phyloP scores from a whole-genome alignment of 1,284 basidiomycete species.

The Moesziomyces parantarcticus region DNA sequence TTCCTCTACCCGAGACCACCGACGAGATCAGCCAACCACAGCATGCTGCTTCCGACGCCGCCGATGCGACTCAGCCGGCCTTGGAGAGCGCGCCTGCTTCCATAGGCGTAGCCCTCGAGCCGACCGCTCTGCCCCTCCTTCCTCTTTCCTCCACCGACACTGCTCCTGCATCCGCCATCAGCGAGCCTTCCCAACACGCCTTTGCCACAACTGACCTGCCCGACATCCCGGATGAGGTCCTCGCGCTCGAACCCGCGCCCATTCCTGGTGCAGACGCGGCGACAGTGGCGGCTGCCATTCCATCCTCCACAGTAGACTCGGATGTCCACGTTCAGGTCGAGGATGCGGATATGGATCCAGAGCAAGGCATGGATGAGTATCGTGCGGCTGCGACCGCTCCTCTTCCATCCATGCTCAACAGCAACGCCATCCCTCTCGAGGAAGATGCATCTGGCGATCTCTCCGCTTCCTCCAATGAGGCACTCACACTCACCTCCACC shows the following conservation, averaged over 20 bases:
- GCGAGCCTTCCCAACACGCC: slow-evolving; percentile 16
- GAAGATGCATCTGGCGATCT: slow-evolving; percentile 47
- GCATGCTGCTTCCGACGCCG: slow-evolving; percentile 5
- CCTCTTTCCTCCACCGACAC: slow-evolving; percentile 10
- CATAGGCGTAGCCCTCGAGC: slow-evolving; percentile 7
- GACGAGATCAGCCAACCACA: slow-evolving; percentile 11
- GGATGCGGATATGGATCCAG: slow-evolving; percentile 21
- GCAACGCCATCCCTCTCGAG: slow-evolving; percentile 41
- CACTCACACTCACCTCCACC: slow-evolving; percentile 59
- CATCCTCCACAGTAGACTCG: background rate
- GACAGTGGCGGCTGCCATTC: background rate
- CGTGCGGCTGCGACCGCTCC: slow-evolving; percentile 29
- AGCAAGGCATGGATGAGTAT: slow-evolving; percentile 30
- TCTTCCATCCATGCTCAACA: slow-evolving; percentile 50
- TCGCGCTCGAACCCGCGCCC: slow-evolving; percentile 18
- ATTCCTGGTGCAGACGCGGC: slow-evolving; percentile 8
- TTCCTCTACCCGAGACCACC: slow-evolving; percentile 4
- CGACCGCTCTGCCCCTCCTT: slow-evolving; percentile 4
- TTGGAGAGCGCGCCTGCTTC: background rate
- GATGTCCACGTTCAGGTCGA: background rate
- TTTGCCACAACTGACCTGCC: slow-evolving; percentile 26
- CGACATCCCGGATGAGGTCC: slow-evolving; percentile 44
- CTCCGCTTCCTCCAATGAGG: slow-evolving; percentile 42
- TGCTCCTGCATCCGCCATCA: slow-evolving; percentile 4
- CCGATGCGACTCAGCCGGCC: background rate